phyloP scores from a whole-genome alignment of 345 rosid species.

The Brassica rapa region DNA sequence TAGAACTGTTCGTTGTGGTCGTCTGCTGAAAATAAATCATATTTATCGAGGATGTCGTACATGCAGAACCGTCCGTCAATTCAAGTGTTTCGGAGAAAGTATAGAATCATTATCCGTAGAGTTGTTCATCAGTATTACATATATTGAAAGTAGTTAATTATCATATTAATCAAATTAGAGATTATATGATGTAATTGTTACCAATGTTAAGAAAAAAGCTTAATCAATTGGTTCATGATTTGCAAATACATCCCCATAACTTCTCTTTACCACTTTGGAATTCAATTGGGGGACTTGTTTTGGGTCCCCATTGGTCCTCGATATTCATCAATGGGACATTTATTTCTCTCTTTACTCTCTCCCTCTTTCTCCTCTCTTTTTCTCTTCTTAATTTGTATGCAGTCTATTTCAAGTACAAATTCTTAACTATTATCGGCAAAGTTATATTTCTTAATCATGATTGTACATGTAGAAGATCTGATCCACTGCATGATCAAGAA shows the following conservation, averaged over 20 bases:
- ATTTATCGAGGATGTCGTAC: no score
- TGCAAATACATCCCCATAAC: constrained; percentile 20
- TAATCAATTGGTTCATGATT: constrained; percentile 18
- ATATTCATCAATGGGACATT: constrained; percentile 22
- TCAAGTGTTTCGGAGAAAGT: no score
- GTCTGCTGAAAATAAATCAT: no score
- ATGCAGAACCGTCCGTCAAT: no score
- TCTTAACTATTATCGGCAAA: constrained; percentile 2
- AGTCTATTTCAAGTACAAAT: constrained; percentile 30
- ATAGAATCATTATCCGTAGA: no score
- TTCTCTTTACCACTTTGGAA: constrained; percentile 16
- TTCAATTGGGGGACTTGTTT: constrained; percentile 23
- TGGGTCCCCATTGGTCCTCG: constrained; percentile 34
- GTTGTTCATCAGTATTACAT: no score
- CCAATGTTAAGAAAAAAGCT: background rate
- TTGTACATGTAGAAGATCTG: constrained; percentile 22
- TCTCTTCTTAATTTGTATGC: constrained; percentile 11
- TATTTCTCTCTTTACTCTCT: background rate
- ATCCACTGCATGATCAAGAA: constrained; percentile 20
- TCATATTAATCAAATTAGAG: no score
- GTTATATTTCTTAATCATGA: background rate
- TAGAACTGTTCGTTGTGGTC: no score
- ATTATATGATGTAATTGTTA: no score
- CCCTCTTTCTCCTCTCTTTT: background rate
- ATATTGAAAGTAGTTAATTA: no score